Conservation (phyloP, 768 basidiomycete species). For the Phlebiopsis gigantea region DNA sequence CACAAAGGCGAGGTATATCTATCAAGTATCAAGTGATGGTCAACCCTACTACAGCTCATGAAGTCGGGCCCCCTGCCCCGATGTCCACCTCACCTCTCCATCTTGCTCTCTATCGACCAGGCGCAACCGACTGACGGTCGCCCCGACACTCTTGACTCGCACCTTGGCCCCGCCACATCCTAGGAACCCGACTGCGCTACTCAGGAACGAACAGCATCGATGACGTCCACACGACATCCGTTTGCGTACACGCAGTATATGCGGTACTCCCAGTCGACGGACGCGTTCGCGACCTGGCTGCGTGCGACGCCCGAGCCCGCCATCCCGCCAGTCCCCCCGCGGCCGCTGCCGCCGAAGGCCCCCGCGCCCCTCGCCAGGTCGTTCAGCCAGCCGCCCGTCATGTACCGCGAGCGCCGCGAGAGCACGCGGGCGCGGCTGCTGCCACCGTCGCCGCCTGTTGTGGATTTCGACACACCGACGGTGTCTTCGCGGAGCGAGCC, state of each 20-base stretch:
- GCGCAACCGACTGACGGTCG: not conserved
- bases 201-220: not conserved
- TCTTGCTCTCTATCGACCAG: not conserved
- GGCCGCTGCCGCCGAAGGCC: not conserved
- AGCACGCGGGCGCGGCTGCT: not conserved
- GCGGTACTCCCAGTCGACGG: constrained; percentile 8
- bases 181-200: not conserved
- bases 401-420: not conserved
- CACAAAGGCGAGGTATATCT: not conserved
- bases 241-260: constrained; percentile 7
- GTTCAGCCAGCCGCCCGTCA: not conserved
- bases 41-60: not conserved
- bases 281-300: not conserved
- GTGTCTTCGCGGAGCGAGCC: too few species aligned
- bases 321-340: not conserved
- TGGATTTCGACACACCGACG: too few species aligned
- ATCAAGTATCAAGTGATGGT: not conserved
- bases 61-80: not conserved
- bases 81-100: not conserved
- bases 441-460: too few species aligned
- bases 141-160: not conserved
- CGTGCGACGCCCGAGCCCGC: not conserved
- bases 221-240: constrained; percentile 11
- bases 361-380: not conserved
- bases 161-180: not conserved